phyloP scores from a whole-genome alignment of 306 rosid genomes.

The Rubus idaeus region DNA sequence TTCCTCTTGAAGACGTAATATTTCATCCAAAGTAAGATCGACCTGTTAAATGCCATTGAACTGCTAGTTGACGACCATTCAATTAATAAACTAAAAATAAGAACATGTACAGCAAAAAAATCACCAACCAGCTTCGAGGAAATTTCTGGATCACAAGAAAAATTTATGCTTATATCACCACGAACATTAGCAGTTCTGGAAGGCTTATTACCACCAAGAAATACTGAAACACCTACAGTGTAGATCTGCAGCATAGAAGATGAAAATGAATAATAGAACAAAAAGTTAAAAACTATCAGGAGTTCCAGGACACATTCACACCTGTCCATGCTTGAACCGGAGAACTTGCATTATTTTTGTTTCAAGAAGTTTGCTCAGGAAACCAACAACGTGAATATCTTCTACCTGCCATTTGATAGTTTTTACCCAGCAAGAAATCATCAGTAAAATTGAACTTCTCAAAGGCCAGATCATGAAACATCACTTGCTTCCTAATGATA shows the following conservation, averaged over 20 bases:
- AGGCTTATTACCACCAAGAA: constrained; percentile 96
- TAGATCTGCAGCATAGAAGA: constrained; percentile 62
- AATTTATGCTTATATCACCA: constrained; percentile 86
- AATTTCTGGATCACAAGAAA: constrained; percentile 94
- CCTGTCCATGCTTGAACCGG: constrained; percentile 96
- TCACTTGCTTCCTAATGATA: constrained; percentile 20
- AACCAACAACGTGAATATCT: constrained; percentile 85
- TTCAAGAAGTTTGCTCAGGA: constrained; percentile 93
- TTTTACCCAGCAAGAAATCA: constrained; percentile 21
- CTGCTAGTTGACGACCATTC: constrained; percentile 17
- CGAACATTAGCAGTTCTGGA: constrained; percentile 79
- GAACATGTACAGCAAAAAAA: constrained; percentile 6
- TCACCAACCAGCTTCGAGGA: constrained; percentile 79
- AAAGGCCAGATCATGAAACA: constrained; percentile 9
- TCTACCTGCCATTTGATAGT: constrained; percentile 62
- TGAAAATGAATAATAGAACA: constrained; percentile 14
- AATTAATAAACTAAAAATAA: neutral
- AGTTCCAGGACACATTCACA: constrained; percentile 21
- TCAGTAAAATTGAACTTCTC: constrained; percentile 20
- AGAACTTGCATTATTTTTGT: constrained; percentile 90
- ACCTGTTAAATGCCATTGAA: constrained; percentile 55
- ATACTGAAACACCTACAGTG: constrained; percentile 81
- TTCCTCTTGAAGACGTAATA: constrained; percentile 85
- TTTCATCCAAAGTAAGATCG: constrained; percentile 86
- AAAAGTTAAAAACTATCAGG: constrained; percentile 9